Base-by-base conservation (phyloP, 495 filamentous ascomycete genomes). In the Ascodesmis nigricans region DNA sequence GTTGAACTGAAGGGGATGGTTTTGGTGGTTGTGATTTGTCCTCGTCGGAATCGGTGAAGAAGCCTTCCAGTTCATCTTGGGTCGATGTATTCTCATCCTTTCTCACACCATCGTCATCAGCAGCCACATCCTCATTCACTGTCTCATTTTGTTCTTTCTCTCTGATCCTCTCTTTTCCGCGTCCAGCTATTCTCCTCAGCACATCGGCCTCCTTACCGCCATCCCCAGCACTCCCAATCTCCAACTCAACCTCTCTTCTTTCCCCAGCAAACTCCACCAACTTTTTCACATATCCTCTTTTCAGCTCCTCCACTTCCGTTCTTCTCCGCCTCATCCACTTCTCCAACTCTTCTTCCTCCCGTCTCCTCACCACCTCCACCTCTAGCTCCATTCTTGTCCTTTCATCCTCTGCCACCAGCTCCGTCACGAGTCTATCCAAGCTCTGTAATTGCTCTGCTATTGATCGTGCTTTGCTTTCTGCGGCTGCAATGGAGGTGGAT, bases 251-350 rank as follows among this genome's bases (percentile, higher is more conserved):
- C 20, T 21, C 15, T 16, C 37, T 29, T 23, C 48, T 33, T 31
- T 52, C 48, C n/a, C 31, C 33, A 31, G 41, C 22, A 28, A 52
- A 52, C 15, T 14, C 38, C 19, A 8, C 35, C 14, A 52, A 25
- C 40, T 44, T 33, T 3, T 14, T 13, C 2, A 15, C 18, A 30
- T 43, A 46, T 13, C 6, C 43, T 5, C 31, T 23, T 20, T 28
- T 41, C 24, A 15, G 31, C 3, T 10, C 5, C 14, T 23, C 48
- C 3, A 41, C 9, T 21, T 25, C 22, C 15, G 20, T 21, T 9
- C 43, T 29, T n/a, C 42, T 16, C 13, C 31, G 24, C 3, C 13
- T 6, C 5, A 31, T 40, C 30, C 41, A 47, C 11, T 10, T 14
- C 7, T 29, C 47, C 9, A 52, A 52, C 9, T 15, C 29, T 4